Evolutionary conservation across 768 basidiomycete genomes (phyloP), one percentile per base, ranked within the genome.

Genomic region (Tylopilus felleus): DNA sequence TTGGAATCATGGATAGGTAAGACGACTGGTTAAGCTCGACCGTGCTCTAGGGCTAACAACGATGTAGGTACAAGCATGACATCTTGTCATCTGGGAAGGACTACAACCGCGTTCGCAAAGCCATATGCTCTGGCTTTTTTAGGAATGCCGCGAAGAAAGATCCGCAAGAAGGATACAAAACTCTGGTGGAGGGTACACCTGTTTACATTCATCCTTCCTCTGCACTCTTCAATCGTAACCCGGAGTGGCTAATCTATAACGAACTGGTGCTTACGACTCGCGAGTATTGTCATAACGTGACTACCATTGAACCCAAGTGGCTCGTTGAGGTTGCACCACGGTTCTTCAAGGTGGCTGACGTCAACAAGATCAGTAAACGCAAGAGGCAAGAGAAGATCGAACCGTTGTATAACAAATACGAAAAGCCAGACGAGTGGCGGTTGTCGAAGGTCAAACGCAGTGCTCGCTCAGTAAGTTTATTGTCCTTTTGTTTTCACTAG

Each of bases 131-230:
- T 22, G 96, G 97, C 17, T 98, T 91, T 75, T 99, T 99, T 84
- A 83, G 95, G 12, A 90, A 98, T 66, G 95, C 97, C 1, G 97
- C 97, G 25, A 99, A 99, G 78, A 99, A 99, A 72, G 96, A 95
- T 65, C 91, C 92, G 5, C 92, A 93, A 66, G 96, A 98, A 69
- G 96, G 97, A 8, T 99, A 98, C 79, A 99, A 98, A 73, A 96
- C 94, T 0, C 84, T 96, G 12, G 91, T 93, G 4, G 94, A 97
- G 72, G 93, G 93, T 31, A 98, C 97, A n/a, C 97, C 96, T 0
- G 95, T 99, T 47, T 98, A 96, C 72, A 93, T 99, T 51, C 97
- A 99, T 73, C 97, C 94, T 0, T 96, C 96, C 2, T 95, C 93
- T 3, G 90, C 94, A 6, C 77, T 99, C 19, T 99, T 98, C 80